Percentiles rank a stretch among this genome's conserved stretches.
phyloP scores from a whole-genome alignment of 306 rosid species.

The Malus sylvestris region DNA sequence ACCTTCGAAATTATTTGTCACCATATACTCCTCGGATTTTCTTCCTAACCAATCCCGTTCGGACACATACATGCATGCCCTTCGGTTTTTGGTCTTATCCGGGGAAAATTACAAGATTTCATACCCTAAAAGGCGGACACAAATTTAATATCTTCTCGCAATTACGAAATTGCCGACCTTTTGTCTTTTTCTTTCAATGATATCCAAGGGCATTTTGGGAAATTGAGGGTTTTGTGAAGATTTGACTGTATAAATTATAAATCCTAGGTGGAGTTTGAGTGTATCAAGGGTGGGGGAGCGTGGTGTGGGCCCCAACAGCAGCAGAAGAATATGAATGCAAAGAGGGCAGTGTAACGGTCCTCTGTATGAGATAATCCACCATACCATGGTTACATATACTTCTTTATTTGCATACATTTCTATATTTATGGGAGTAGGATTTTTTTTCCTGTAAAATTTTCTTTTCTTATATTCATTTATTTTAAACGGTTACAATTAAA shows the following conservation, averaged over 20 bases:
- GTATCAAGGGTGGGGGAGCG: slow-evolving; percentile 7
- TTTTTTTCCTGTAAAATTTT: too few species aligned
- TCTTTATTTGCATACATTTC: neutral
- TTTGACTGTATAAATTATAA: neutral
- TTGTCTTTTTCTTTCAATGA: too few species aligned
- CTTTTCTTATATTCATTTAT: too few species aligned
- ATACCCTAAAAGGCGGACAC: neutral
- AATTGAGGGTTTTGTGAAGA: neutral
- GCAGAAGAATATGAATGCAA: neutral
- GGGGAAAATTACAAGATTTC: neutral
- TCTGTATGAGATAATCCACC: neutral
- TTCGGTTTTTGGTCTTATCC: neutral
- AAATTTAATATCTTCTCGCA: neutral
- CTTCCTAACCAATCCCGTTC: neutral
- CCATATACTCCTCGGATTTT: neutral
- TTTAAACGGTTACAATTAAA: too few species aligned
- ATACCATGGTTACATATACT: neutral
- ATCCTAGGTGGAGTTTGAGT: neutral
- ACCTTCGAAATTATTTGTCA: neutral
- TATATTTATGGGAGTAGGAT: too few species aligned
- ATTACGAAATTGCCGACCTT: neutral
- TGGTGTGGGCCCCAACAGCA: neutral
- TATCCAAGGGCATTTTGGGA: neutral
- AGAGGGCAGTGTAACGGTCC: slow-evolving; percentile 10
- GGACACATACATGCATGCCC: neutral